Base-by-base conservation (phyloP, 495 filamentous ascomycete genomes). In the Annulohypoxylon maeteangense region DNA sequence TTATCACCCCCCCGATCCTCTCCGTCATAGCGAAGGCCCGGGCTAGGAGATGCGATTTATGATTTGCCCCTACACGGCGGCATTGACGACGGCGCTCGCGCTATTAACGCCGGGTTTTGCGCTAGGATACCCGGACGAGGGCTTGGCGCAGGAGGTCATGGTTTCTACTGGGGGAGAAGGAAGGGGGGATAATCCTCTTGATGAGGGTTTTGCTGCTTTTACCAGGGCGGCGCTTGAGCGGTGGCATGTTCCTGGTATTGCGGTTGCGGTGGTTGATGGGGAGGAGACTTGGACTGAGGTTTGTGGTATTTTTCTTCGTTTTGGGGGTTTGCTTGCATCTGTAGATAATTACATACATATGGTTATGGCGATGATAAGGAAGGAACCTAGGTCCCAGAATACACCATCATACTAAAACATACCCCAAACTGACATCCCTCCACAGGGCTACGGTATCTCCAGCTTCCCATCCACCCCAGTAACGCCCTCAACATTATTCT, bases 401-500 rank as follows among this genome's bases (percentile, higher is more conserved):
- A 12, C 20, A n/a, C 4, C 16, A 29, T 20, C 16, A 29, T 50
- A 7, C 11, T 12, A 3, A 54, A 27, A 53, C 14, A 4, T 0
- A 32, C 18, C 55, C 12, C 7, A 50, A 51, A 4, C 62, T 71
- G 20, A 62, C 75, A 20, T 76, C 25, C 1, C 25, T 12, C 4
- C 14, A 32, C 27, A 89, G 86, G 86, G 85, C 16, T 88, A 88
- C 74, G 87, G 86, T 47, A 68, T 83, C 16, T 78, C 84, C 7
- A 67, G 67, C 32, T 73, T 78, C 44, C 78, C 82, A 1, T 75
- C 78, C 38, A 79, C 74, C 3, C 76, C 75, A 4, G 84, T 86
- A 36, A 87, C 84, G 6, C 77, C 82, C 8, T 76, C 82, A 7
- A 80, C 78, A 7, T 68, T 80, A 7, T 80, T 76, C 72, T 76